Base-by-base conservation (phyloP, 306 rosid genomes). In the Bauhinia variegata region DNA sequence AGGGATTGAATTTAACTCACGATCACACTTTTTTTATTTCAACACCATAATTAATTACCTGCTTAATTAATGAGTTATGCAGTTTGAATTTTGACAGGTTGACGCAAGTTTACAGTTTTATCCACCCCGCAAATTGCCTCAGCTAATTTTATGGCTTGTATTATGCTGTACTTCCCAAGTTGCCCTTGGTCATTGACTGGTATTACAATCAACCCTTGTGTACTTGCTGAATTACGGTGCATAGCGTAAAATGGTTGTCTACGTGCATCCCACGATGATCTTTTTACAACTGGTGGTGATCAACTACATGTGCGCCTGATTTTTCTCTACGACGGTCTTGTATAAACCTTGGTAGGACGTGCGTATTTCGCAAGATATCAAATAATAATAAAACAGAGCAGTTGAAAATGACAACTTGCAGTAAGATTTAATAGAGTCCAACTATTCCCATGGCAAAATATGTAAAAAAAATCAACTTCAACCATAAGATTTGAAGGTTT, bases 1-100 rank as follows among this genome's bases (percentile, higher is more conserved):
- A 74, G 81, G 78, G 19, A 57, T 78, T 76, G 71, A 71, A 80
- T 67, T 71, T 36, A 46, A 72, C 64, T 9, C 75, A 68, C 31
- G 36, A 28, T 51, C 56, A 60, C 52, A 19, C 59, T 4, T 41
- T 33, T 34, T 41, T 55, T 23, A 43, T 42, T 14, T 60, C 47
- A 39, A 55, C 13, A 54, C 10, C n/a, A 9, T 39, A 1, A 5
- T 13, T 32, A 39, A 39, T 75, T 39, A 50, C 36, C 19, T 19
- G 23, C 14, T 28, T 33, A 54, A 28, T n/a, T n/a, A n/a, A n/a
- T n/a, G n/a, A n/a, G 56, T 0, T 41, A 10, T 30, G 6, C 2
- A 67, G 11, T 3, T 52, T 37, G 65, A 13, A 5, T 46, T 15
- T 33, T 59, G 4, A 39, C 39, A 48, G 51, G 1, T 1, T 3